A percentile compares a stretch with the other conserved stretches of the same genome.
Conservation (phyloP, 2,329 filamentous ascomycete genomes). For the Diaporthe vexans region DNA sequence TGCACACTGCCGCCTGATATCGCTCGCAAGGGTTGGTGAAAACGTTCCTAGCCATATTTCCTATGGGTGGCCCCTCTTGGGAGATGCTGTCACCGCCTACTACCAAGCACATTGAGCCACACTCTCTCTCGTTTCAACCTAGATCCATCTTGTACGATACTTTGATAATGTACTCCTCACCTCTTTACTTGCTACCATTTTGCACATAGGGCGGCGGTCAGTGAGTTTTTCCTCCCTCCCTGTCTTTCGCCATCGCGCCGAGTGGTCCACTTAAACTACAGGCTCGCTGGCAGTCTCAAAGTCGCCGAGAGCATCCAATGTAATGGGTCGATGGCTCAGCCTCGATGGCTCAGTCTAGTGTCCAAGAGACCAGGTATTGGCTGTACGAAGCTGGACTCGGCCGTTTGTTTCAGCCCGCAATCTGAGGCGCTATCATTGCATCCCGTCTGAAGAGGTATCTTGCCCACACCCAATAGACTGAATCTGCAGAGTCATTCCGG, state of each 20-base stretch:
- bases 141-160: slow-evolving; percentile 1
- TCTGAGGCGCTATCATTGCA: neutral
- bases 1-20: slow-evolving; percentile 32
- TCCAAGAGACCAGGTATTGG: neutral
- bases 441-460: neutral
- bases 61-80: neutral
- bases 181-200: neutral
- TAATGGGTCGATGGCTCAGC: neutral
- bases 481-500: neutral
- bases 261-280: neutral
- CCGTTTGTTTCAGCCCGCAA: neutral
- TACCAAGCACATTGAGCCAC: too few relatives aligned
- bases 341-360: neutral
- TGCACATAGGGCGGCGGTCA: too few relatives aligned
- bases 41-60: neutral
- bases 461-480: too few relatives aligned
- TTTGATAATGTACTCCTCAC: neutral
- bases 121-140: neutral
- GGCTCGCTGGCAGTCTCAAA: neutral
- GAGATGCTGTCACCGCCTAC: neutral
- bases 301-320: neutral
- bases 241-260: neutral
- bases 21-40: slow-evolving; percentile 29
- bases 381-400: neutral
- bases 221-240: neutral